A percentile compares a stretch with the other conserved stretches of the same genome.
Conservation (phyloP, 2,329 filamentous ascomycete genomes). For the Penicillium sp. region DNA sequence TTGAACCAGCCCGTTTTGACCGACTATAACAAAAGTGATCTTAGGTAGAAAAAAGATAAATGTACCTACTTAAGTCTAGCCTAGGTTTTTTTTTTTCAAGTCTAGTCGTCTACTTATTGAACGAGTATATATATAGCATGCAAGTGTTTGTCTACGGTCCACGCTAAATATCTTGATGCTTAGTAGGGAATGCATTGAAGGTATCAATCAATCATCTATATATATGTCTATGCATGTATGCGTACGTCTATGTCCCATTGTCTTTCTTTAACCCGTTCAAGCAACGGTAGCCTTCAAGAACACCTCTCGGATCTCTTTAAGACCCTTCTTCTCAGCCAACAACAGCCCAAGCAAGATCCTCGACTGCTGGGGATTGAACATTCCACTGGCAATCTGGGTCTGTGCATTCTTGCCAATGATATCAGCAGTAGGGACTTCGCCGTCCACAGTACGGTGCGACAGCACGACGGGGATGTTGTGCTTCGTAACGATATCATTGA, state of each 20-base stretch:
- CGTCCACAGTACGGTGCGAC: conserved; percentile 26
- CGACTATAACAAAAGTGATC: not conserved
- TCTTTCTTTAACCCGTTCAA: not conserved
- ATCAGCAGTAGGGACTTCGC: conserved; percentile 23
- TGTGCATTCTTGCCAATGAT: conserved; percentile 8
- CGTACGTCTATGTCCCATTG: not conserved
- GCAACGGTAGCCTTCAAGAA: conserved; percentile 10
- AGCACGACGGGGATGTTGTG: conserved; percentile 22
- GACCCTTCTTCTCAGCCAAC: conserved; percentile 9
- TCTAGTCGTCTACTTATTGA: not conserved
- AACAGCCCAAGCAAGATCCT: conserved; percentile 10
- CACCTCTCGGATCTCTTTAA: conserved; percentile 9
- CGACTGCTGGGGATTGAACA: conserved; percentile 13
- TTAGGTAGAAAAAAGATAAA: not conserved
- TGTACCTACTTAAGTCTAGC: too few relatives aligned
- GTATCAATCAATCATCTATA: not conserved
- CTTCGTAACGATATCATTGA: conserved; percentile 15
- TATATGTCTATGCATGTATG: not conserved
- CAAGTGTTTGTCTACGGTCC: too few relatives aligned
- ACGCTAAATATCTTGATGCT: too few relatives aligned
- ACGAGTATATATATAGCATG: not conserved
- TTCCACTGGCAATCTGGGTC: conserved; percentile 22
- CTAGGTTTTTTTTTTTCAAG: too few relatives aligned
- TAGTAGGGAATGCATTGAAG: not conserved
- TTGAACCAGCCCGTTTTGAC: not conserved